Conservation (phyloP, 805 yeast genomes). For the Debaryomyces tyrocola region DNA sequence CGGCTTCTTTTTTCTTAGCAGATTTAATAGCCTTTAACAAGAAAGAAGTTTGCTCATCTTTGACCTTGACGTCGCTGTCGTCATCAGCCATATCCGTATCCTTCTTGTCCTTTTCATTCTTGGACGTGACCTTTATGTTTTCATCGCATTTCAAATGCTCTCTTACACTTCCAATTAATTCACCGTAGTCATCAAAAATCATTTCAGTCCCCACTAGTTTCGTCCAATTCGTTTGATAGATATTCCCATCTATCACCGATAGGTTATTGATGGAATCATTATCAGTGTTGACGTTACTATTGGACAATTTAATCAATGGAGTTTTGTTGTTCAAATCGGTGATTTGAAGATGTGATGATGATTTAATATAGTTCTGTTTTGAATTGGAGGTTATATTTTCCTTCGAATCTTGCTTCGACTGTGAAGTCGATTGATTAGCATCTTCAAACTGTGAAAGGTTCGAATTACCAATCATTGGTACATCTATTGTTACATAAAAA, state of each 20-base stretch:
- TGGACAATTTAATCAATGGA: conserved; percentile 39
- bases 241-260: conserved; percentile 40
- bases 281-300: conserved; percentile 21
- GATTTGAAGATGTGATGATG: conserved; percentile 42
- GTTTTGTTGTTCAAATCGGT: conserved; percentile 30
- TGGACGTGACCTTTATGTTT: conserved; percentile 21
- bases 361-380: conserved; percentile 23
- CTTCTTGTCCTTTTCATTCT: conserved; percentile 19
- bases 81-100: conserved; percentile 13
- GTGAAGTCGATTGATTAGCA: neutral
- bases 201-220: conserved; percentile 74
- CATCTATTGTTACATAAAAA: conserved; percentile 33
- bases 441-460: conserved; percentile 11
- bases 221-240: conserved; percentile 77
- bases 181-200: conserved; percentile 44
- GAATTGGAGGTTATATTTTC: conserved; percentile 1
- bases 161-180: conserved; percentile 36
- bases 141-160: conserved; percentile 38
- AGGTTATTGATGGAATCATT: conserved; percentile 19
- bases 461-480: conserved; percentile 23
- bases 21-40: conserved; percentile 18
- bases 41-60: conserved; percentile 16
- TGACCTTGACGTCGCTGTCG: conserved; percentile 11
- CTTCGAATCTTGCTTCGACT: conserved; percentile 3
- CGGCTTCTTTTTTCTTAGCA: conserved; percentile 6